These are phyloP conservation scores for Bruguiera sexangula DNA, from an alignment of 345 rosid species.

Conservation along the genomic window DNA sequence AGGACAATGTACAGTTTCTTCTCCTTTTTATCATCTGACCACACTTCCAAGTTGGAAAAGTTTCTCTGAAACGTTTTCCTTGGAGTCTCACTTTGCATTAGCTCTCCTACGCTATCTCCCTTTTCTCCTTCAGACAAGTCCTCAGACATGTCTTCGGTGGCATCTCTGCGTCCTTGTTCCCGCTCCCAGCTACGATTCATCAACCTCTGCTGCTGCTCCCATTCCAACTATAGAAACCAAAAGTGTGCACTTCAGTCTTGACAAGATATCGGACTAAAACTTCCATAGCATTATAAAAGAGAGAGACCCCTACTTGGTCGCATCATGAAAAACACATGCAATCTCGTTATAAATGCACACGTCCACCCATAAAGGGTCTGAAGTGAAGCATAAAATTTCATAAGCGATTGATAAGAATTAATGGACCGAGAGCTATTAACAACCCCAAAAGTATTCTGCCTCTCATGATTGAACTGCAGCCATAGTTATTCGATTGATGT, in stretches of 20 bases:
- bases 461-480: background rate
- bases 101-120: constrained; percentile 63
- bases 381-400: background rate
- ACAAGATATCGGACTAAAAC: constrained; percentile 6
- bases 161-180: constrained; percentile 82
- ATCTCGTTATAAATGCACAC: background rate
- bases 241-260: background rate
- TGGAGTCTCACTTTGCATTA: constrained; percentile 66
- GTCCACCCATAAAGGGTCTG: background rate
- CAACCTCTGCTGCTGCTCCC: constrained; percentile 63
- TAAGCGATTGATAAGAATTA: background rate
- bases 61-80: constrained; percentile 52
- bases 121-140: constrained; percentile 97
- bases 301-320: background rate
- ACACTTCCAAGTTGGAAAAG: constrained; percentile 72
- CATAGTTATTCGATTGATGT: too few species aligned
- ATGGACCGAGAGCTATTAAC: background rate
- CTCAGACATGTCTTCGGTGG: constrained; percentile 81
- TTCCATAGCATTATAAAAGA: background rate
- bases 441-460: background rate
- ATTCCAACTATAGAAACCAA: constrained; percentile 53
- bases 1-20: constrained; percentile 87
- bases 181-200: constrained; percentile 65
- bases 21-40: constrained; percentile 94
- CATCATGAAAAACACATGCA: constrained; percentile 1